Percentiles rank a stretch among this genome's conserved stretches.
These are phyloP conservation scores for Annona cherimola DNA, from an alignment of 164 flowering plant species.

Conservation along the genomic window DNA sequence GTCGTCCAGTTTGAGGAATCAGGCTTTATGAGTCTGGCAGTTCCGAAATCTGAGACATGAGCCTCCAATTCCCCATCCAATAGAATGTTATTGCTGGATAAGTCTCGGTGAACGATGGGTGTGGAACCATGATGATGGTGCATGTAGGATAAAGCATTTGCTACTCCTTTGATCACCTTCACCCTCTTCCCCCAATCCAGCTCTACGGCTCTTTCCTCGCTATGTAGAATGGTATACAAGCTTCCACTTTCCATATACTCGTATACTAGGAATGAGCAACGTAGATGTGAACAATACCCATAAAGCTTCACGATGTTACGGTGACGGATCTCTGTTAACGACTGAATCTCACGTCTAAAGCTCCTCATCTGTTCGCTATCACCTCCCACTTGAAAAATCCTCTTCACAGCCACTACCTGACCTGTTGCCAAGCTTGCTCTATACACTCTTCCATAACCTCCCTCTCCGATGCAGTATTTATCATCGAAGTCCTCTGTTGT, in stretches of 20 bases:
- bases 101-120: conserved; percentile 17
- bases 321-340: conserved; percentile 5
- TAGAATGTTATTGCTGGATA: conserved; percentile 37
- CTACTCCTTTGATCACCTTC: conserved; percentile 48
- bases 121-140: conserved; percentile 22
- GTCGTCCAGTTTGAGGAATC: no score
- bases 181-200: conserved; percentile 45
- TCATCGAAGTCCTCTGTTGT: conserved; percentile 43
- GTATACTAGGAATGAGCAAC: not conserved
- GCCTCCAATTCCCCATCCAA: conserved; percentile 43
- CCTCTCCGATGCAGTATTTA: not conserved
- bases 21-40: no score
- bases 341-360: not conserved
- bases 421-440: conserved; percentile 6
- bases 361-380: not conserved
- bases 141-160: conserved; percentile 57
- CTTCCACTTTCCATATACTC: conserved; percentile 43
- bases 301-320: conserved; percentile 8
- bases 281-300: not conserved
- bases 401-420: conserved; percentile 6
- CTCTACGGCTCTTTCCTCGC: conserved; percentile 23
- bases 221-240: conserved; percentile 32
- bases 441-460: conserved; percentile 10
- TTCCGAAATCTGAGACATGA: conserved; percentile 20
- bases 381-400: not conserved